Evolutionary conservation across 2,329 filamentous ascomycete genomes (phyloP).

Genomic region (Camillea tinctor): DNA sequence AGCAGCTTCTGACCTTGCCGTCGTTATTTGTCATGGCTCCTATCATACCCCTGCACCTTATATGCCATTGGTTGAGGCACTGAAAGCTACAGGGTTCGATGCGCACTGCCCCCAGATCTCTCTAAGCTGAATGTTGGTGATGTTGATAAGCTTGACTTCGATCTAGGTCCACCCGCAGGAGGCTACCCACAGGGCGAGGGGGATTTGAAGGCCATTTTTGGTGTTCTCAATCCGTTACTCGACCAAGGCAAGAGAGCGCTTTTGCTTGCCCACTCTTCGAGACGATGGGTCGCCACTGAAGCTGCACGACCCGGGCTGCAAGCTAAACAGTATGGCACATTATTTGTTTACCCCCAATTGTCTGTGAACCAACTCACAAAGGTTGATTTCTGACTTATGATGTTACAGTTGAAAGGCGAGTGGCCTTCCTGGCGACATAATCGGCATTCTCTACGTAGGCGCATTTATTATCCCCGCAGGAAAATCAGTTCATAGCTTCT

Average conservation of each 20-base stretch:
- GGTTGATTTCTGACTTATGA: too few species aligned
- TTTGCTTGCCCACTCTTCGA: conserved; percentile 32
- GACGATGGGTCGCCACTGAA: conserved; percentile 35
- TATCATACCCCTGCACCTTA: conserved; percentile 34
- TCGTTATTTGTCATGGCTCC: conserved; percentile 28
- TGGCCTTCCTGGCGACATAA: conserved; percentile 22
- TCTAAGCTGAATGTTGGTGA: conserved; percentile 24
- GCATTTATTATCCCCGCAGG: conserved; percentile 32
- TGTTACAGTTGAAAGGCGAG: conserved; percentile 6
- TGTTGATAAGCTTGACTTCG: conserved; percentile 20
- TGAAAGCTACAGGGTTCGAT: conserved; percentile 27
- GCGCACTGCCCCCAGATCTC: conserved; percentile 35
- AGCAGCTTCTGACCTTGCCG: conserved; percentile 11
- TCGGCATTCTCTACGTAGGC: conserved; percentile 31
- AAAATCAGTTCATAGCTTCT: conserved; percentile 31
- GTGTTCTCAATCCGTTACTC: conserved; percentile 8
- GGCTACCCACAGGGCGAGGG: conserved; percentile 30
- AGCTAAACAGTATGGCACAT: conserved; percentile 2
- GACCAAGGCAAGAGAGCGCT: conserved; percentile 29
- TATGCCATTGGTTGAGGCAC: conserved; percentile 22
- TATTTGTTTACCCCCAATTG: too few species aligned
- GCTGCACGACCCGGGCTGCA: conserved; percentile 30
- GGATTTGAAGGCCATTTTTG: conserved; percentile 11
- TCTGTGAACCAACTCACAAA: too few species aligned
- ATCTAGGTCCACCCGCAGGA: conserved; percentile 24